phyloP scores from a whole-genome alignment of 2,329 filamentous ascomycete genomes.

The Trematosphaeria pertusa region DNA sequence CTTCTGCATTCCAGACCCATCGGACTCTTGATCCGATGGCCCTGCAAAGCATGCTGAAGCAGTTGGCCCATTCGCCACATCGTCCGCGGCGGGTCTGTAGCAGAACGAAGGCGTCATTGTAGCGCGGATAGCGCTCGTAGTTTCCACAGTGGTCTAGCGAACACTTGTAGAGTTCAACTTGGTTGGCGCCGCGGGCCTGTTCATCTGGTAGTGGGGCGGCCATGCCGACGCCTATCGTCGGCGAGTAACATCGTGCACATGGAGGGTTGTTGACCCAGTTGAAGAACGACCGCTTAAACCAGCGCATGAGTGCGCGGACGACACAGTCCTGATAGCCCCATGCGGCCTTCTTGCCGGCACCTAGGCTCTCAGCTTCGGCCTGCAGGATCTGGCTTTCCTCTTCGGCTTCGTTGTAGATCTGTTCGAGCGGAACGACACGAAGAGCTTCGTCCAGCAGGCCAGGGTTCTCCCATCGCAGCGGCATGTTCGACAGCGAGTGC shows the following conservation, averaged over 20 bases:
- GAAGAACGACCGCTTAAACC: slow-evolving; percentile 97
- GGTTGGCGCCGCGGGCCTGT: slow-evolving; percentile 81
- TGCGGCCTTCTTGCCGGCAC: slow-evolving; percentile 77
- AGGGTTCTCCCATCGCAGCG: slow-evolving; percentile 94
- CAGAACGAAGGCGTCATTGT: slow-evolving; percentile 92
- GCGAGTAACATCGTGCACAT: slow-evolving; percentile 80
- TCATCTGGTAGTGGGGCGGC: slow-evolving; percentile 88
- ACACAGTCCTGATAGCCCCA: slow-evolving; percentile 99
- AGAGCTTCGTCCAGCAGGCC: slow-evolving; percentile 92
- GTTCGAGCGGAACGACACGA: slow-evolving; percentile 82
- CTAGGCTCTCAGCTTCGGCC: slow-evolving; percentile 87
- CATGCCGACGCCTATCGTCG: slow-evolving; percentile 83
- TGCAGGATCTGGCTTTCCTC: slow-evolving; percentile 89
- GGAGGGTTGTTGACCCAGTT: slow-evolving; percentile 95
- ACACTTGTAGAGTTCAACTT: slow-evolving; percentile 91
- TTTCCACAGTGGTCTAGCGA: slow-evolving; percentile 75
- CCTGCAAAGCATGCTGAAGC: slow-evolving; percentile 97
- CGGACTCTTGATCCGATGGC: slow-evolving; percentile 89
- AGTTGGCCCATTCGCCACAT: slow-evolving; percentile 96
- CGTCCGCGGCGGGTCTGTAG: slow-evolving; percentile 86
- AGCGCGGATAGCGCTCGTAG: slow-evolving; percentile 90
- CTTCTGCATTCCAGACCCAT: slow-evolving; percentile 98
- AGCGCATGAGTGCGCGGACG: slow-evolving; percentile 85
- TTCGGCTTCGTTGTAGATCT: slow-evolving; percentile 92
- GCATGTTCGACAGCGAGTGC: slow-evolving; percentile 84